These are phyloP conservation scores for Hemisphaericaspora xylofermentans DNA, from an alignment of 1,139 yeast species.

Conservation along the genomic window DNA sequence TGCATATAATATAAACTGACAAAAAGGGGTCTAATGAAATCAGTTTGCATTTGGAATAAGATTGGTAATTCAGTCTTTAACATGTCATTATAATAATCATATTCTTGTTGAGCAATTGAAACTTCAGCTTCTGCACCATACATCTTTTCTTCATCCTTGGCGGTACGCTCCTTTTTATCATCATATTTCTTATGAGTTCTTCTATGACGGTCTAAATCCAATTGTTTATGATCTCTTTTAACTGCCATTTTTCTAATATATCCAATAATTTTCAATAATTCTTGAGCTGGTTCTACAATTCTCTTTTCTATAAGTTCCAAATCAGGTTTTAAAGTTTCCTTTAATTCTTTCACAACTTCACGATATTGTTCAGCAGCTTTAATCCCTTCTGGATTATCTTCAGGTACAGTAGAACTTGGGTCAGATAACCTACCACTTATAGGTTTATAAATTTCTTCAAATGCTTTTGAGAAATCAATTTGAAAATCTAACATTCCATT, in stretches of 20 bases:
- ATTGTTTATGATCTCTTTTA: slow-evolving; percentile 92
- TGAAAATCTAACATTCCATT: slow-evolving; percentile 92
- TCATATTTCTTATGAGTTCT: slow-evolving; percentile 69
- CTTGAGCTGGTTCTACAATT: slow-evolving; percentile 90
- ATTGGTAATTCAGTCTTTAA: slow-evolving; percentile 86
- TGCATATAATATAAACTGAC: slow-evolving; percentile 97
- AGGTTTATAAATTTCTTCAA: slow-evolving; percentile 95
- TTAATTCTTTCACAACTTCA: slow-evolving; percentile 81
- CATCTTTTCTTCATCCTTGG: slow-evolving; percentile 88
- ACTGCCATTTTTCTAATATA: slow-evolving; percentile 88
- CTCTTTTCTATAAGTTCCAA: slow-evolving; percentile 87
- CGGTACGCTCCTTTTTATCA: slow-evolving; percentile 75
- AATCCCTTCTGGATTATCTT: slow-evolving; percentile 95
- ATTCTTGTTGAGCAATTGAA: slow-evolving; percentile 91
- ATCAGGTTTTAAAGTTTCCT: slow-evolving; percentile 86
- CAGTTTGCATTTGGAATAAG: slow-evolving; percentile 83
- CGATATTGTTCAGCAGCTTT: slow-evolving; percentile 91
- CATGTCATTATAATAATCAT: slow-evolving; percentile 92
- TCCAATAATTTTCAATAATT: slow-evolving; percentile 76
- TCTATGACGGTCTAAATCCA: slow-evolving; percentile 87
- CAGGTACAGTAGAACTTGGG: slow-evolving; percentile 80
- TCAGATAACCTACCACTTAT: slow-evolving; percentile 89
- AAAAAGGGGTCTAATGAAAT: slow-evolving; percentile 88
- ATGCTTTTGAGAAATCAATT: slow-evolving; percentile 88
- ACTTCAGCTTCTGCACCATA: slow-evolving; percentile 88